Base-by-base conservation (phyloP, 257 asterid genomes). In the Eustoma russellianum region DNA sequence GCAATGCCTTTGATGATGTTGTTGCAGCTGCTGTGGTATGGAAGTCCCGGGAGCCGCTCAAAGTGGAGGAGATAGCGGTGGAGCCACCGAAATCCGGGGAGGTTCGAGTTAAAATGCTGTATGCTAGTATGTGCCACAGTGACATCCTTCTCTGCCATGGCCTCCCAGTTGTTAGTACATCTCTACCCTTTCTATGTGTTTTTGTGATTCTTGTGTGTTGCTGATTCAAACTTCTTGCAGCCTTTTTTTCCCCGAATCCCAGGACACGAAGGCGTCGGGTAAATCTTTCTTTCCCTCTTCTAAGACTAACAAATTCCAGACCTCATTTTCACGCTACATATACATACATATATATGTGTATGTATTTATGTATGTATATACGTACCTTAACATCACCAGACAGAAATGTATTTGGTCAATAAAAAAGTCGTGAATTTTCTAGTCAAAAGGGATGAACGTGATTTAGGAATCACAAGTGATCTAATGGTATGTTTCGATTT, bases 241-340 rank as follows among this genome's bases (percentile, higher is more conserved):
- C 83, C 89, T 52, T 10, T 84, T 54, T 83, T 81, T 60, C 96
- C 96, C 53, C 80, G 93, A 61, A 61, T 81, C 52, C 92, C 79
- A 49, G 94, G 94, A 46, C 96, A 87, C 45, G 96, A 87, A 84
- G 96, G 94, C 56, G 94, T 68, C 7, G 96, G 96, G 96, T 87
- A 72, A 73, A 38, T 70, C 46, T 44, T 43, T 65, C n/a, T 46
- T 46, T 53, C 18, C 30, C n/a, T 43, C n/a, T 43, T 9, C 3
- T 1, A 24, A 24, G 30, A 24, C 30, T 0, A 24, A 24, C 30
- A 24, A 24, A 24, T 24, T 1, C 3, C 30, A 24, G 30, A 24
- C 30, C 30, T 24, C 28, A 19, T 24, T 24, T 24, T 0, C 30
- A 24, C 40, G 2, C 10, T 1, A 6, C 50, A 46, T 13, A 0